A percentile compares a stretch with the other conserved stretches of the same genome.
Evolutionary conservation across 495 filamentous ascomycete genomes (phyloP).

Genomic region (Sabuloglossum arenarium): DNA sequence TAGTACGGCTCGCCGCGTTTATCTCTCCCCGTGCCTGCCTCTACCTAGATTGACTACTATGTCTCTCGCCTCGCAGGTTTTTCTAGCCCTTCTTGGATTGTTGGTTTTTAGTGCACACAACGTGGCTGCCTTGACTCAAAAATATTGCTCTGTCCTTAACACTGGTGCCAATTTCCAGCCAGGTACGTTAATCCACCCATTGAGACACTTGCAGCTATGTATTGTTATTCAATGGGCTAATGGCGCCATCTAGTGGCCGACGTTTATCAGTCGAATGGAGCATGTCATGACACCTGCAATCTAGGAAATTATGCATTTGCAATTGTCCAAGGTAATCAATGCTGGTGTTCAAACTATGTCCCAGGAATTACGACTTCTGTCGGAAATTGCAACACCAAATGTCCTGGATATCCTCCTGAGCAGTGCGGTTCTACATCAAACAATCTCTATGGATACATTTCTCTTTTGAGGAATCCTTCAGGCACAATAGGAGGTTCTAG

Average conservation of each 20-base stretch:
- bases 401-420: conserved; percentile 47
- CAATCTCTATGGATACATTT: conserved; percentile 39
- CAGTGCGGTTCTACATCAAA: conserved; percentile 34
- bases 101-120: background rate
- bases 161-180: conserved; percentile 19
- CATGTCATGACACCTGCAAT: conserved; percentile 32
- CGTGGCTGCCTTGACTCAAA: background rate
- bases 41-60: background rate
- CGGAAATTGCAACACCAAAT: conserved; percentile 30
- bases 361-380: conserved; percentile 26
- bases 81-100: background rate
- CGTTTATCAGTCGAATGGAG: conserved; percentile 45
- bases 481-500: conserved; percentile 23
- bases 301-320: conserved; percentile 38
- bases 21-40: background rate
- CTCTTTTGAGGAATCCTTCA: conserved; percentile 21
- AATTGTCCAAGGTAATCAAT: conserved; percentile 37
- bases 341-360: conserved; percentile 59
- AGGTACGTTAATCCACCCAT: conserved; percentile 12
- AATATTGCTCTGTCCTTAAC: conserved; percentile 26
- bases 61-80: background rate
- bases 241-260: conserved; percentile 22
- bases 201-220: conserved; percentile 4
- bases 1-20: background rate
- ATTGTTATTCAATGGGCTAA: conserved; percentile 4